Evolutionary conservation across 2,329 filamentous ascomycete species (phyloP), one percentile per base, ranked within the genome.

Genomic region (Beauveria bassiana): DNA sequence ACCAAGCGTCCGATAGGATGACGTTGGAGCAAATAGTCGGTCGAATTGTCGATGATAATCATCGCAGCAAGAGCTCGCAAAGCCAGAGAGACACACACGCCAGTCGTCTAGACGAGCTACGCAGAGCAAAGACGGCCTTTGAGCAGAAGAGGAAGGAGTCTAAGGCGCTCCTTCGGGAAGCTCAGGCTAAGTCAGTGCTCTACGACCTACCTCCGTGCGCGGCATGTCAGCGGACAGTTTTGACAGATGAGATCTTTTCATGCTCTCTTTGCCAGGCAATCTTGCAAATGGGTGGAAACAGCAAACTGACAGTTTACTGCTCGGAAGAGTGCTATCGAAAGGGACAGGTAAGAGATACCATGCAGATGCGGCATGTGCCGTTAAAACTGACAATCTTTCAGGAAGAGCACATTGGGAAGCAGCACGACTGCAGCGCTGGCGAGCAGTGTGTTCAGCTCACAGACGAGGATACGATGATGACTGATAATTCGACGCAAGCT

Each of bases 181-280:
- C 68, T 59, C 69, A 74, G 28, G 65, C 70, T 24, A 69, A 67
- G 3, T 70, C 74, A 40, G 68, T 74, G 57, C 67, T 77, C 9
- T 72, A 76, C 63, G 64, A 72, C 1, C 66, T 78, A 3, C 75
- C 77, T 2, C 68, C 72, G 0, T 82, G 79, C 63, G 63, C 67
- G 3, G 73, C 71, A 9, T 82, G 79, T 64, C 64, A 68, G 1
- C 70, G 70, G 57, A 46, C 63, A 0, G 70, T 77, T 16, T 68
- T 75, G 16, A 51, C 67, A 1, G 70, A 73, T 49, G 68, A 74
- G 9, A 74, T 79, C 8, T 61, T 77, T 1, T 75, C 76, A 5
- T 82, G 80, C 57, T 70, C 75, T 2, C 55, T 80, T 6, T 82
- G 80, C 66, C 76, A 81, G 64, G 67, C 77, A n/a, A 67, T 79